These are phyloP conservation scores for Cryphonectria naterciae DNA, from an alignment of 2,329 filamentous ascomycete genomes.

Conservation along the genomic window DNA sequence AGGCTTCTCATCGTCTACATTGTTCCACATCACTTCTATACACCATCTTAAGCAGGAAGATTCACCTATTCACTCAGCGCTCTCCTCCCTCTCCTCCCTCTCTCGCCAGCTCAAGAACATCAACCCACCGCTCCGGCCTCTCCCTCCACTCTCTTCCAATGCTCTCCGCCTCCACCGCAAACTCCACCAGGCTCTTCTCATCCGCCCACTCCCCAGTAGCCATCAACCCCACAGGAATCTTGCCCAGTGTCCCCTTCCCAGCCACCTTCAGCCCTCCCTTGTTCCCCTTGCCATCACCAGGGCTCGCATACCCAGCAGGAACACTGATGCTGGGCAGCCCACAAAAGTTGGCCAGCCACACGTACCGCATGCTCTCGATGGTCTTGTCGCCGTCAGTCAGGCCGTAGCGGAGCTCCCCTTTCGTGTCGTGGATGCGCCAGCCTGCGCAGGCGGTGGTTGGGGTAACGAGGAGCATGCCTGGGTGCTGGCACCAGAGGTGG, in stretches of 20 bases:
- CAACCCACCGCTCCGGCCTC: slow-evolving; percentile 48
- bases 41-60: background rate
- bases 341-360: slow-evolving; percentile 57
- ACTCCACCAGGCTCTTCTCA: slow-evolving; percentile 53
- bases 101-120: slow-evolving; percentile 46
- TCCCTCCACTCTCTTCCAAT: slow-evolving; percentile 40
- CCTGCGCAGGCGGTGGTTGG: slow-evolving; percentile 63
- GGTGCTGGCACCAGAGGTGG: slow-evolving; percentile 65
- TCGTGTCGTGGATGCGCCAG: slow-evolving; percentile 44
- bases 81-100: slow-evolving; percentile 32
- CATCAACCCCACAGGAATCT: slow-evolving; percentile 59
- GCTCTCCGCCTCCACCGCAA: slow-evolving; percentile 52
- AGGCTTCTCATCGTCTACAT: background rate
- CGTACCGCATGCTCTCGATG: slow-evolving; percentile 52
- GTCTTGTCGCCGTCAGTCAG: slow-evolving; percentile 53
- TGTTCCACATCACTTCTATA: background rate
- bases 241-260: slow-evolving; percentile 41
- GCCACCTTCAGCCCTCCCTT: slow-evolving; percentile 37
- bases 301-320: slow-evolving; percentile 50
- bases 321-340: slow-evolving; percentile 51
- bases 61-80: slow-evolving; percentile 6
- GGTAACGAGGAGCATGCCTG: slow-evolving; percentile 71
- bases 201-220: slow-evolving; percentile 59
- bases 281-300: slow-evolving; percentile 36
- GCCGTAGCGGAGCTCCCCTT: slow-evolving; percentile 44